Base-by-base conservation (phyloP, 306 rosid genomes). In the Mucuna pruriens region DNA sequence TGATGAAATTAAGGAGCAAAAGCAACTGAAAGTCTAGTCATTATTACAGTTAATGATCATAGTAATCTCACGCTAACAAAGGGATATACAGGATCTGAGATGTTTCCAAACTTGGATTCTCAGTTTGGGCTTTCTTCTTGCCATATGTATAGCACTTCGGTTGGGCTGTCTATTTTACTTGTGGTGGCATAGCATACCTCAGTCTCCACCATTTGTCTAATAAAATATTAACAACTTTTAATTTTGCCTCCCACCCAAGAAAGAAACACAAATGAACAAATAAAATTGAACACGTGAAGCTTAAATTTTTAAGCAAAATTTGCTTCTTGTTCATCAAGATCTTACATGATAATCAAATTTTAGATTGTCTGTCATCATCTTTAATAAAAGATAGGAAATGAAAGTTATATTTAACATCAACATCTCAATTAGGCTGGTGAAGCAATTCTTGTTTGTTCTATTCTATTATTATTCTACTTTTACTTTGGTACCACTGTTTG, bases 151-250 rank as follows among this genome's bases (percentile, higher is more conserved):
- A 44, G 78, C 48, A 61, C 76, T 87, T 85, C 84, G 81, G 99
- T 85, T 92, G 91, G 76, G 86, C 40, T 86, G 94, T 92, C 99
- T 71, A 90, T 85, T 83, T 80, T 45, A 39, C 61, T 82, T 89
- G 90, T 66, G 94, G 90, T 93, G 82, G 84, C 65, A 89, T 77
- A 92, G 84, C 65, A 89, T 77, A 92, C 94, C 89, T 85, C 68
- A 84, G 69, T 91, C 97, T 78, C 74, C 73, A 87, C 90, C 95
- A 88, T 91, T 84, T 54, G 0, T 45, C 73, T 83, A 82, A 54
- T 91, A 74, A 67, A 86, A 80, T 82, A 89, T 74, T 76, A 44
- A 26, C 7, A 33, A 19, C 84, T 84, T 80, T 85, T 82, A 69
- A 78, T 89, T 81, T 90, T 90, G 92, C 96, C 90, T 88, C 90